Conservation (phyloP, 2,329 filamentous ascomycete species). For the Neocatenulostroma microsporum region DNA sequence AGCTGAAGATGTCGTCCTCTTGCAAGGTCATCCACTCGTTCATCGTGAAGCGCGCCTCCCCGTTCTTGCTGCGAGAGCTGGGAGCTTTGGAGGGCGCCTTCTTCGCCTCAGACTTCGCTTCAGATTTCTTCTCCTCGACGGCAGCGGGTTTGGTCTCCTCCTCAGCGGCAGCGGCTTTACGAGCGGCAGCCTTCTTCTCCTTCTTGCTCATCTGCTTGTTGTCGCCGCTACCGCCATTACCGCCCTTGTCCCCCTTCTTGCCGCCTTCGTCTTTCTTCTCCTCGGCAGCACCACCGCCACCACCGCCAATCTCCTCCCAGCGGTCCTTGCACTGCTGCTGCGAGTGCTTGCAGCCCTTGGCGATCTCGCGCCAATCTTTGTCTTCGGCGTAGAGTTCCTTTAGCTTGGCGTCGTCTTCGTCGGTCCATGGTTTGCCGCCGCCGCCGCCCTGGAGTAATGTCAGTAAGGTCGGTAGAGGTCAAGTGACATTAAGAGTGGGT, state of each 20-base stretch:
- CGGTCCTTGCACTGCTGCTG: conserved; percentile 18
- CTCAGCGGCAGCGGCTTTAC: neutral
- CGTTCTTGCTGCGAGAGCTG: conserved; percentile 3
- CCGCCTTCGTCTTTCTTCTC: conserved; percentile 8
- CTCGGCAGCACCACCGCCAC: conserved; percentile 5
- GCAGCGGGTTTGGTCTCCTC: no score
- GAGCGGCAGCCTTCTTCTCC: conserved; percentile 8
- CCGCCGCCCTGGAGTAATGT: neutral
- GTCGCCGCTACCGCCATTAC: conserved; percentile 13
- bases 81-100: conserved; percentile 12
- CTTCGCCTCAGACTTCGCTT: conserved; percentile 2
- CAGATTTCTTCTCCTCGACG: neutral
- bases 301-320: conserved; percentile 30
- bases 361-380: conserved; percentile 28
- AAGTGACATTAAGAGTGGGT: no score
- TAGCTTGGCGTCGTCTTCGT: conserved; percentile 36
- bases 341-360: conserved; percentile 23
- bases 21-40: conserved; percentile 24
- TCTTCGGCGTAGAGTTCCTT: conserved; percentile 29
- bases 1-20: conserved; percentile 30
- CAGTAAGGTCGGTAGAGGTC: no score
- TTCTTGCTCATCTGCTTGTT: conserved; percentile 18
- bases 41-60: conserved; percentile 24
- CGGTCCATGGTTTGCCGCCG: conserved; percentile 17
- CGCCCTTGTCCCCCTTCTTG: conserved; percentile 17